phyloP scores from a whole-genome alignment of 2,329 filamentous ascomycete genomes.

The Fusarium newnesense region DNA sequence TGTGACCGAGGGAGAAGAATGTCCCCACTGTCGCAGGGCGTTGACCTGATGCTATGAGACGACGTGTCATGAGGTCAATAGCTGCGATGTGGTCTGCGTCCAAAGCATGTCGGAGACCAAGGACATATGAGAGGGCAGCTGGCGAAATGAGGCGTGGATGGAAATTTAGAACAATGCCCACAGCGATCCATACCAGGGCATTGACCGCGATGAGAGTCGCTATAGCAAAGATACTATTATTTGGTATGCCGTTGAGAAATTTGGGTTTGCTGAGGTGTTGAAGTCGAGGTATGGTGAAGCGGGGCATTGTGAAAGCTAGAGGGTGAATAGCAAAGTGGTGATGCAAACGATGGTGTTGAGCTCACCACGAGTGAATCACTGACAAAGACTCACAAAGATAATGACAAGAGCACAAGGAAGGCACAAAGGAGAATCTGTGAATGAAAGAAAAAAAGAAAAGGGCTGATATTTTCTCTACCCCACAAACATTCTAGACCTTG shows the following conservation, averaged over 20 bases:
- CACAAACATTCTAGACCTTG: constrained; percentile 2
- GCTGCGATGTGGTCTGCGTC: constrained; percentile 91
- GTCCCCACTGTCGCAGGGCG: constrained; percentile 91
- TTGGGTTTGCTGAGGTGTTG: constrained; percentile 40
- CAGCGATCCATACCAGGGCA: constrained; percentile 63
- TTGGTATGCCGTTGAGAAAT: constrained; percentile 47
- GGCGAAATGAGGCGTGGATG: constrained; percentile 76
- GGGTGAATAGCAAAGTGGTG: background rate
- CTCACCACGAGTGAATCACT: background rate
- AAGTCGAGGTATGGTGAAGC: constrained; percentile 29
- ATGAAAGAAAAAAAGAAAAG: background rate
- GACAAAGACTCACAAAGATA: background rate
- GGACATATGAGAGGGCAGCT: constrained; percentile 85
- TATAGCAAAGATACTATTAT: constrained; percentile 60
- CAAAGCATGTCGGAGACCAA: constrained; percentile 92
- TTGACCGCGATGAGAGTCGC: constrained; percentile 62
- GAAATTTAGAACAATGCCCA: constrained; percentile 63
- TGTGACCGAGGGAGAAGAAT: constrained; percentile 94
- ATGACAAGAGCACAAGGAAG: background rate
- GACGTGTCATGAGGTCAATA: constrained; percentile 94
- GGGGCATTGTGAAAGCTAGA: constrained; percentile 21
- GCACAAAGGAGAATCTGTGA: background rate
- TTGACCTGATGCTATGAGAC: constrained; percentile 86
- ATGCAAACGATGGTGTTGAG: background rate
- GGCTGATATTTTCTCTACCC: background rate